phyloP scores from a whole-genome alignment of 208 protist genomes.

The Trypanosoma mega region DNA sequence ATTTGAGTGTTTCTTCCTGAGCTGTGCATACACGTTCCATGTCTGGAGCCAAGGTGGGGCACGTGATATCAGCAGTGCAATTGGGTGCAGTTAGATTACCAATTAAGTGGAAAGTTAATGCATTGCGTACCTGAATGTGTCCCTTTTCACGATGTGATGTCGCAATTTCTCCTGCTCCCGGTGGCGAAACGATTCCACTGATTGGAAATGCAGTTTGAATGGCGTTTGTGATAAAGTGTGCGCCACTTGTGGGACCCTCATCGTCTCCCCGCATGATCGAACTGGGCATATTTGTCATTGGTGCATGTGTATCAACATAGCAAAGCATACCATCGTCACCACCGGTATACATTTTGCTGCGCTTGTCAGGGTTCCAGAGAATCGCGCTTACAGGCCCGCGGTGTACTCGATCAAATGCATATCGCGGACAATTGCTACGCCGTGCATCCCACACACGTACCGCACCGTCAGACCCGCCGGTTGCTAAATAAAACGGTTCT shows the following conservation, averaged over 20 bases:
- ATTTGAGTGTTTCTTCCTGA: conserved; percentile 85
- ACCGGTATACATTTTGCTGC: conserved; percentile 74
- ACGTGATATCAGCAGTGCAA: conserved; percentile 48
- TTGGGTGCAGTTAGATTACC: conserved; percentile 57
- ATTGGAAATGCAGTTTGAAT: conserved; percentile 67
- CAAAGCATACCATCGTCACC: conserved; percentile 73
- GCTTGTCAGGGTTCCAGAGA: conserved; percentile 69
- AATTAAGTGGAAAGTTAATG: conserved; percentile 55
- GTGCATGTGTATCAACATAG: conserved; percentile 69
- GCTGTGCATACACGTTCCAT: conserved; percentile 69
- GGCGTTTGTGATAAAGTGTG: conserved; percentile 47
- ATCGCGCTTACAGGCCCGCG: conserved; percentile 48
- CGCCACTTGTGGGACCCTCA: conserved; percentile 19
- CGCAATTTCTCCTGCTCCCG: conserved; percentile 41
- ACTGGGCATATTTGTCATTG: conserved; percentile 22
- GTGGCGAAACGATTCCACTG: conserved; percentile 49
- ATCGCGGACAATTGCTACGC: conserved; percentile 46
- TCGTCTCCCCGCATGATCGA: conserved; percentile 17
- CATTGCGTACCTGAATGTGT: conserved; percentile 73
- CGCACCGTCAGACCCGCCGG: conserved; percentile 54
- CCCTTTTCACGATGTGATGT: conserved; percentile 63
- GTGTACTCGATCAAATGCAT: conserved; percentile 69
- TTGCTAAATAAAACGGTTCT: conserved; percentile 83
- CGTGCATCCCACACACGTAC: conserved; percentile 81
- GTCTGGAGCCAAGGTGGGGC: conserved; percentile 62